Evolutionary conservation across 2,329 filamentous ascomycete species (phyloP).

Genomic region (Cladosporium cucumerinum): DNA sequence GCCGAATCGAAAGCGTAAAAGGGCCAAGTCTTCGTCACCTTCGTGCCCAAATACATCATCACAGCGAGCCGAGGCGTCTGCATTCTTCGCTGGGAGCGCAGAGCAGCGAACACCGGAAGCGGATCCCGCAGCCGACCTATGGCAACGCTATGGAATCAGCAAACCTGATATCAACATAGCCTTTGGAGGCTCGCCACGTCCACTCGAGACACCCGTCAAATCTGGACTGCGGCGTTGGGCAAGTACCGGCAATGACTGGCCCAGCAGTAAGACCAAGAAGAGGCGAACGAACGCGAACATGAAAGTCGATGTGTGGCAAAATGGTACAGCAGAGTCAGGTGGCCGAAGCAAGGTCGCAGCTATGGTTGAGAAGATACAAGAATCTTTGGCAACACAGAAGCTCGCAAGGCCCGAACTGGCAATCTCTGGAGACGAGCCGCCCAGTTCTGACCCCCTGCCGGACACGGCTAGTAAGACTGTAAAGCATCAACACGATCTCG

Average conservation of each 20-base stretch:
- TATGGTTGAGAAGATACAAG: slow-evolving; percentile 45
- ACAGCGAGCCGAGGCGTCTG: slow-evolving; percentile 37
- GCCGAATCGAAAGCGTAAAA: slow-evolving; percentile 43
- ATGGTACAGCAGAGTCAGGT: slow-evolving; percentile 32
- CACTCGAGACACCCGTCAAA: slow-evolving; percentile 42
- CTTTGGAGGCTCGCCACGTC: slow-evolving; percentile 46
- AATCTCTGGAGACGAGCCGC: slow-evolving; percentile 34
- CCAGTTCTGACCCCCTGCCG: slow-evolving; percentile 48
- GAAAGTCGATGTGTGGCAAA: slow-evolving; percentile 36
- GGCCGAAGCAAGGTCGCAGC: slow-evolving; percentile 34
- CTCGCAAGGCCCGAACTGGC: slow-evolving; percentile 21
- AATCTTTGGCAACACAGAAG: slow-evolving; percentile 39
- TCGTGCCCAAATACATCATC: slow-evolving; percentile 38
- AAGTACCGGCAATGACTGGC: slow-evolving; percentile 50
- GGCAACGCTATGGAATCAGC: slow-evolving; percentile 42
- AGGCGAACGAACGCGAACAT: slow-evolving; percentile 35
- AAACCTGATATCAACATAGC: slow-evolving; percentile 45
- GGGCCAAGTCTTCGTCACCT: slow-evolving; percentile 46
- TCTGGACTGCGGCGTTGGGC: slow-evolving; percentile 49
- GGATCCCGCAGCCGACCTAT: slow-evolving; percentile 47
- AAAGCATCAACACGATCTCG: neutral
- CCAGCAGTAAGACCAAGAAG: slow-evolving; percentile 40
- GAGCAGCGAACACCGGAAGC: slow-evolving; percentile 42
- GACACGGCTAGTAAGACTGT: slow-evolving; percentile 26
- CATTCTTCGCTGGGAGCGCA: slow-evolving; percentile 25